Evolutionary conservation across 208 protist genomes (phyloP).

Genomic region (Kentomonas sorsogonicus): DNA sequence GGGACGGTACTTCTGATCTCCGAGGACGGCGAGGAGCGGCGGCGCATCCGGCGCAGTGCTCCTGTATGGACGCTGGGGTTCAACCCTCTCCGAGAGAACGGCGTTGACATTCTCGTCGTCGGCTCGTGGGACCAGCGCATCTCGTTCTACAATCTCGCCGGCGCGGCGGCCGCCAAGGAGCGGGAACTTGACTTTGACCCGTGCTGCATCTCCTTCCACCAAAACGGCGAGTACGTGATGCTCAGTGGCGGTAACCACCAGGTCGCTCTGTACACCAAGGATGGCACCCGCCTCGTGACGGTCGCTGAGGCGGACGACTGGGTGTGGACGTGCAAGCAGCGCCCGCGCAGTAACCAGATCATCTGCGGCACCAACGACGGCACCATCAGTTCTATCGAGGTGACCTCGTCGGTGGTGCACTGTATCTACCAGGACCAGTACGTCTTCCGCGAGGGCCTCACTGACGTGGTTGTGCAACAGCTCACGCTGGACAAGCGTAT

Average conservation of each 20-base stretch:
- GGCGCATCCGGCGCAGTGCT: slow-evolving; percentile 62
- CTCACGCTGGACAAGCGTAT: slow-evolving; percentile 80
- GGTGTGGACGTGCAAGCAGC: slow-evolving; percentile 76
- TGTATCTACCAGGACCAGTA: slow-evolving; percentile 94
- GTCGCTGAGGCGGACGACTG: slow-evolving; percentile 75
- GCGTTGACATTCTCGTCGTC: slow-evolving; percentile 88
- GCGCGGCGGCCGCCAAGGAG: slow-evolving; percentile 60
- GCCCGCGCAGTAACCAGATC: slow-evolving; percentile 75
- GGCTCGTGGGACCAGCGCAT: slow-evolving; percentile 95
- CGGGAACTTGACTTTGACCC: slow-evolving; percentile 91
- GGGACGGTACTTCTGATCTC: slow-evolving; percentile 56
- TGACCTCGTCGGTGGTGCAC: slow-evolving; percentile 88
- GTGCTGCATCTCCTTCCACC: slow-evolving; percentile 89
- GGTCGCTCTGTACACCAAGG: slow-evolving; percentile 84
- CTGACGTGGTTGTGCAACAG: slow-evolving; percentile 94
- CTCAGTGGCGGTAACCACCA: slow-evolving; percentile 91
- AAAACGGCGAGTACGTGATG: slow-evolving; percentile 91
- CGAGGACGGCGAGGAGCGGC: slow-evolving; percentile 42
- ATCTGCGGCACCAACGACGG: slow-evolving; percentile 90
- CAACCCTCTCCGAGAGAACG: slow-evolving; percentile 84
- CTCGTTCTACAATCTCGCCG: slow-evolving; percentile 93
- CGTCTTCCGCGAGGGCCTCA: slow-evolving; percentile 94
- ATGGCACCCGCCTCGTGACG: slow-evolving; percentile 81
- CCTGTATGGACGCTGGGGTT: slow-evolving; percentile 94
- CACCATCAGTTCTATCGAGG: slow-evolving; percentile 79